Evolutionary conservation across 495 filamentous ascomycete species (phyloP), one percentile per base, ranked within the genome.

Genomic region (Sabuloglossum arenarium): DNA sequence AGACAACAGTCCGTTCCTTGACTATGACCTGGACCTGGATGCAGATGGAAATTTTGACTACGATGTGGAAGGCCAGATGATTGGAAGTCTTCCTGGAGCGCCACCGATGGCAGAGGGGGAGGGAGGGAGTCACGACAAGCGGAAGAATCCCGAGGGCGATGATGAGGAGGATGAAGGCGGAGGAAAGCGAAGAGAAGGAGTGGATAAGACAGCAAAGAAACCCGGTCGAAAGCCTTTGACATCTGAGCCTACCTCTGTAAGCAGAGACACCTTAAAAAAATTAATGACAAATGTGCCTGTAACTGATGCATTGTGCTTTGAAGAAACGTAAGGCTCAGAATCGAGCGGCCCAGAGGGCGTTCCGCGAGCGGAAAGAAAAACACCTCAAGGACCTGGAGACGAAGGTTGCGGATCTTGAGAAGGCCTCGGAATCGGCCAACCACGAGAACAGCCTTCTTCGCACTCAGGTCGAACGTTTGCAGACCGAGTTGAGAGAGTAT

Each of bases 311-410:
- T 28, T 10, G 51, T n/a, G 1, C 6, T 25, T 57, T 58, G 34
- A 62, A 96, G 89, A 99, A 99, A 73, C 86, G 91, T 60, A 99
- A 99, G 70, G 91, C 93, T 11, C 91, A 99, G 65, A 99, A 99
- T 61, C 83, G 91, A 57, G 91, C 93, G 0, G 91, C 91, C 28
- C 91, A 99, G 70, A 79, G 91, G 43, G 91, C 91, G 6, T 99
- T 99, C 78, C 78, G 91, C 25, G 91, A 99, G 66, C 85, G 91
- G 50, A 99, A 99, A 71, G 91, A 99, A 70, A 94, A 86, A 69
- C 91, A 99, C 63, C 65, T 99, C 45, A 94, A 90, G 65, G 93
- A 99, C 63, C 73, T 99, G 27, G 91, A 99, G 67, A 86, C 81
- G 51, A 96, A 96, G 66, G 91, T 97, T 23, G 75, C 85, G 21